Evolutionary conservation across 1,284 basidiomycete species (phyloP).

Genomic region (Sporisorium reilianum): DNA sequence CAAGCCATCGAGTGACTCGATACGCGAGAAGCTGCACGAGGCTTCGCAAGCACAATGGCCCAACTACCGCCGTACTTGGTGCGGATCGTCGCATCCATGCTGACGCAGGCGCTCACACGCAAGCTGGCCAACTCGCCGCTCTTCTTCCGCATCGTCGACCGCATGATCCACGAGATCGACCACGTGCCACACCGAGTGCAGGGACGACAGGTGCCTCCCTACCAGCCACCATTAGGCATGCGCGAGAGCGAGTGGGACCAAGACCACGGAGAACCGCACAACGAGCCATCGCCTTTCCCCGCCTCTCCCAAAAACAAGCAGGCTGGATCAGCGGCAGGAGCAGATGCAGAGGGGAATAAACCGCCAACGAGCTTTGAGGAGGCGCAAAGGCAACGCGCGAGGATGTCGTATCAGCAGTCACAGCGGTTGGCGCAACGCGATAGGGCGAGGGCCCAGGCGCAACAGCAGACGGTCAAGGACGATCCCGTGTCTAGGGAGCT

Average conservation of each 20-base stretch:
- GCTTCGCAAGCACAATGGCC: constrained; percentile 34
- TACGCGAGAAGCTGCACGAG: too few species aligned
- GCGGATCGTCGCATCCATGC: constrained; percentile 49
- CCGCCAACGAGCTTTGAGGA: constrained; percentile 35
- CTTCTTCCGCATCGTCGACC: constrained; percentile 57
- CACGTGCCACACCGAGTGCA: constrained; percentile 57
- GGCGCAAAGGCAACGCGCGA: constrained; percentile 35
- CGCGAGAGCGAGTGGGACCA: constrained; percentile 55
- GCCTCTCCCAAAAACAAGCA: constrained; percentile 1
- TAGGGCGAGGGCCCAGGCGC: constrained; percentile 17
- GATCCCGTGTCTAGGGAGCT: constrained; percentile 44
- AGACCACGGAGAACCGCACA: constrained; percentile 56
- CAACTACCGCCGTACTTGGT: constrained; percentile 56
- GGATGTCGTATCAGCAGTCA: constrained; percentile 43
- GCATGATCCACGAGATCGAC: constrained; percentile 62
- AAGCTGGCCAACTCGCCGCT: constrained; percentile 53
- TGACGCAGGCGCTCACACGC: constrained; percentile 55
- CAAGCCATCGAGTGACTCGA: too few species aligned
- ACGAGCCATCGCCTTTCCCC: constrained; percentile 54
- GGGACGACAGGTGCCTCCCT: constrained; percentile 51
- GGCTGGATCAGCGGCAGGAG: background rate
- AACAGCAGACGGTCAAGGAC: constrained; percentile 24
- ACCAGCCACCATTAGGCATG: constrained; percentile 52
- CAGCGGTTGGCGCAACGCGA: constrained; percentile 44
- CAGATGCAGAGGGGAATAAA: background rate